Evolutionary conservation across 2,329 filamentous ascomycete genomes (phyloP).

Genomic region (Raffaelea deltoideospora): DNA sequence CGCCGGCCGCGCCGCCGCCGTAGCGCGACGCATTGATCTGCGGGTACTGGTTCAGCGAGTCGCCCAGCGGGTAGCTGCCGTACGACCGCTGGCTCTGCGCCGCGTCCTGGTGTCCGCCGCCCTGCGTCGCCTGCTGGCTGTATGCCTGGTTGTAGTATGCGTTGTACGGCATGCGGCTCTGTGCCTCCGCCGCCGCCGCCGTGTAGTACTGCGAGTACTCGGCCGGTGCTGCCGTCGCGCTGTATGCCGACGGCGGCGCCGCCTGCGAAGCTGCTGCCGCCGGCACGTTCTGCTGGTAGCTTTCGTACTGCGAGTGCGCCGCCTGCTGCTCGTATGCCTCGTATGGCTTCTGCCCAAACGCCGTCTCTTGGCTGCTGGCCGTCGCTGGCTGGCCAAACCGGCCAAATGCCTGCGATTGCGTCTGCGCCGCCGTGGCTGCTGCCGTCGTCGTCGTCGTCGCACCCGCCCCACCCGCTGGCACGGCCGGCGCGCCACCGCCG

Average conservation of each 20-base stretch:
- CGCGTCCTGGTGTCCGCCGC: constrained; percentile 64
- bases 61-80: constrained; percentile 56
- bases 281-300: constrained; percentile 25
- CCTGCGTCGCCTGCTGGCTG: constrained; percentile 38
- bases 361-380: constrained; percentile 48
- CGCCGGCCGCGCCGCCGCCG: constrained; percentile 25
- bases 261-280: constrained; percentile 22
- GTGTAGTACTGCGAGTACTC: constrained; percentile 83
- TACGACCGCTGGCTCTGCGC: constrained; percentile 56
- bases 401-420: constrained; percentile 54
- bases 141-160: constrained; percentile 58
- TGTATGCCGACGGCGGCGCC: constrained; percentile 43
- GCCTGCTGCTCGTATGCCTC: constrained; percentile 56
- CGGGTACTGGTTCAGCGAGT: constrained; percentile 53
- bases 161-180: constrained; percentile 62
- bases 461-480: no score
- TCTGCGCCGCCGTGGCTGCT: no score
- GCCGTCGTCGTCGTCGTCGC: no score
- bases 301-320: constrained; percentile 42
- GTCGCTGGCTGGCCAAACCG: constrained; percentile 50
- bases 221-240: constrained; percentile 56
- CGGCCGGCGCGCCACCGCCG: no score
- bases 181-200: constrained; percentile 41
- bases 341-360: constrained; percentile 63
- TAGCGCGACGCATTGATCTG: constrained; percentile 59